phyloP scores from a whole-genome alignment of 2,329 filamentous ascomycete species.

The Monosporascus sp. region DNA sequence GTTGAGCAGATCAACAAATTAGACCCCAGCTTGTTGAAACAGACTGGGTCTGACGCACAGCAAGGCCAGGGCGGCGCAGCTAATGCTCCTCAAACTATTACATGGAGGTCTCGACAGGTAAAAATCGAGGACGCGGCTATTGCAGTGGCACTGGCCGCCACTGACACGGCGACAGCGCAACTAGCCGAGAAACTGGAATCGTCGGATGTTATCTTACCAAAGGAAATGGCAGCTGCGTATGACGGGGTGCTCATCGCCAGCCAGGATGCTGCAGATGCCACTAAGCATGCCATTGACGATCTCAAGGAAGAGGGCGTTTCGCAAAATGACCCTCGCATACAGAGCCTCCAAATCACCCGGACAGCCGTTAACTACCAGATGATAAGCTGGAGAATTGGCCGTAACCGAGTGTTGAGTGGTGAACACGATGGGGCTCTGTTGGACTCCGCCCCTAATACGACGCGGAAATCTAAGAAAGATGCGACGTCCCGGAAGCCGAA shows the following conservation, averaged over 20 bases:
- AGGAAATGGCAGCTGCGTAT: conserved; percentile 77
- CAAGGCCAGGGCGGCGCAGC: conserved; percentile 44
- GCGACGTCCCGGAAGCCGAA: conserved; percentile 36
- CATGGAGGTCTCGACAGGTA: conserved; percentile 81
- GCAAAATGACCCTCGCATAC: conserved; percentile 80
- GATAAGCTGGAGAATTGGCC: conserved; percentile 89
- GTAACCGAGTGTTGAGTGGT: conserved; percentile 87
- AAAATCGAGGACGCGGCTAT: conserved; percentile 91
- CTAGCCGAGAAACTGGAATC: conserved; percentile 44
- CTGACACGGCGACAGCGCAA: conserved; percentile 48
- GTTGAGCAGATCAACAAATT: conserved; percentile 64
- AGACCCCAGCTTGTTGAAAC: conserved; percentile 61
- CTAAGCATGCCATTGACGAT: conserved; percentile 89
- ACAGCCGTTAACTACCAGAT: conserved; percentile 92
- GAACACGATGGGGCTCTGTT: conserved; percentile 66
- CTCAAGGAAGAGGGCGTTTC: conserved; percentile 76
- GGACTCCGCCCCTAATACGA: conserved; percentile 39
- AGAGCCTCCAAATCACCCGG: conserved; percentile 84
- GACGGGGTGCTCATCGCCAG: conserved; percentile 85
- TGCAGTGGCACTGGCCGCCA: conserved; percentile 71
- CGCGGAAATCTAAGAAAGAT: conserved; percentile 49
- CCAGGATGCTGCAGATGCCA: conserved; percentile 90
- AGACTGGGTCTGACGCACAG: conserved; percentile 44
- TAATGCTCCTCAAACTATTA: conserved; percentile 66
- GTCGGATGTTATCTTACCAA: conserved; percentile 39